Conservation (phyloP, 352 stramenopile genomes). For the Pythium vanterpoolii region DNA sequence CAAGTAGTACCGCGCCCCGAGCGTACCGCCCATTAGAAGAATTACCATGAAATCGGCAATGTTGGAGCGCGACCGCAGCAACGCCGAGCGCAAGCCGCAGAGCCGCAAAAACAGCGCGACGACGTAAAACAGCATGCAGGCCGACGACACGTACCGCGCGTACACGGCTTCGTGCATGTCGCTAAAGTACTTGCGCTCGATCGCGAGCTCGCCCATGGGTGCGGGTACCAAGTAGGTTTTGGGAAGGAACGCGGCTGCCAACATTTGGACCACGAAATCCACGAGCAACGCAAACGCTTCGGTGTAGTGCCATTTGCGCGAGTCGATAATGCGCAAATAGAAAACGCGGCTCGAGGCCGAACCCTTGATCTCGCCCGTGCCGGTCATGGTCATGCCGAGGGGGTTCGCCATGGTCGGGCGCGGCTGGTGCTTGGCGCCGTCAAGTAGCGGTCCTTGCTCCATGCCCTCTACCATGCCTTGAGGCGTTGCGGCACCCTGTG, state of each 20-base stretch:
- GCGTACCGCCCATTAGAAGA: conserved; percentile 50
- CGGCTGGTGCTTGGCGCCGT: conserved; percentile 2
- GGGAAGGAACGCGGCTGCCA: conserved; percentile 76
- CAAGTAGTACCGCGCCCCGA: conserved; percentile 53
- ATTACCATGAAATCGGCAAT: conserved; percentile 77
- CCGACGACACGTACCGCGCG: conserved; percentile 70
- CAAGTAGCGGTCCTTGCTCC: conserved; percentile 10
- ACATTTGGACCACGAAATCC: conserved; percentile 82
- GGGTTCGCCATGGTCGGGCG: background rate
- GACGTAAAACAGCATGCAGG: conserved; percentile 77
- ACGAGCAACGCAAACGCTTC: conserved; percentile 82
- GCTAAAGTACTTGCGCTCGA: conserved; percentile 36
- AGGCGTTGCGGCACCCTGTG: background rate
- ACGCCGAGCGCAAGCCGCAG: conserved; percentile 60
- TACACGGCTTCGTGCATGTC: conserved; percentile 57
- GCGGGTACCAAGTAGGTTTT: conserved; percentile 20
- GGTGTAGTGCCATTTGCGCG: conserved; percentile 86
- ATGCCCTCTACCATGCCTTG: conserved; percentile 13
- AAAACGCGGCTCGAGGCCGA: conserved; percentile 44
- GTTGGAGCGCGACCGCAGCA: conserved; percentile 80
- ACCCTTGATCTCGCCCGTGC: background rate
- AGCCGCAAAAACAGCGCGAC: conserved; percentile 81
- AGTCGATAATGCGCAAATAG: conserved; percentile 81
- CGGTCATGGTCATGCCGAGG: background rate
- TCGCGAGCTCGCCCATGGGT: background rate